Conservation (phyloP, 164 flowering plant genomes). For the Buxus sempervirens region DNA sequence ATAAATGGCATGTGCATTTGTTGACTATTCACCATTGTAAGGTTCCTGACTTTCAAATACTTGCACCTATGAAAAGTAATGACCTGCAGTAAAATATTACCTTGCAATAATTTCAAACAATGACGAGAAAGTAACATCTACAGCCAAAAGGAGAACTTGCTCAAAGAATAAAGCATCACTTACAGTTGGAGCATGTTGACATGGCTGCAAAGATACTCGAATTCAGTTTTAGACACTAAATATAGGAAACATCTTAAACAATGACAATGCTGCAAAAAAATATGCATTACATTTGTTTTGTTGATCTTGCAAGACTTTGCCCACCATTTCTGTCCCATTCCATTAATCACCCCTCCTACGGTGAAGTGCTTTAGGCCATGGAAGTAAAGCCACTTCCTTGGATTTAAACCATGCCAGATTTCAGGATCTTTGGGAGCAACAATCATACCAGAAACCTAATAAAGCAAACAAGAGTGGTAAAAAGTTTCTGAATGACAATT, state of each 20-base stretch:
- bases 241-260: background rate
- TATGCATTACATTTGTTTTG: conserved; percentile 44
- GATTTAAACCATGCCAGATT: conserved; percentile 61
- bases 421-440: conserved; percentile 75
- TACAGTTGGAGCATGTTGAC: conserved; percentile 88
- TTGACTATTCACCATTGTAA: conserved; percentile 62
- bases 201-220: conserved; percentile 57
- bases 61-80: conserved; percentile 80
- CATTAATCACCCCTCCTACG: conserved; percentile 64
- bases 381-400: conserved; percentile 80
- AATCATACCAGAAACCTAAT: conserved; percentile 65
- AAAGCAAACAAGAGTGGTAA: conserved; percentile 6
- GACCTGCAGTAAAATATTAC: conserved; percentile 50
- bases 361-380: conserved; percentile 60
- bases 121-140: background rate
- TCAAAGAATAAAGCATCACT: conserved; percentile 23
- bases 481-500: background rate
- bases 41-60: conserved; percentile 46
- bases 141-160: background rate
- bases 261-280: background rate
- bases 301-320: conserved; percentile 76
- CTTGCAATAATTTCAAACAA: background rate
- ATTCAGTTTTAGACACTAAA: conserved; percentile 15
- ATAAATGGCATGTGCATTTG: conserved; percentile 84
- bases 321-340: conserved; percentile 97